Base-by-base conservation (phyloP, 192 early-diverging fungal species). In the Coemansia aciculifera region DNA sequence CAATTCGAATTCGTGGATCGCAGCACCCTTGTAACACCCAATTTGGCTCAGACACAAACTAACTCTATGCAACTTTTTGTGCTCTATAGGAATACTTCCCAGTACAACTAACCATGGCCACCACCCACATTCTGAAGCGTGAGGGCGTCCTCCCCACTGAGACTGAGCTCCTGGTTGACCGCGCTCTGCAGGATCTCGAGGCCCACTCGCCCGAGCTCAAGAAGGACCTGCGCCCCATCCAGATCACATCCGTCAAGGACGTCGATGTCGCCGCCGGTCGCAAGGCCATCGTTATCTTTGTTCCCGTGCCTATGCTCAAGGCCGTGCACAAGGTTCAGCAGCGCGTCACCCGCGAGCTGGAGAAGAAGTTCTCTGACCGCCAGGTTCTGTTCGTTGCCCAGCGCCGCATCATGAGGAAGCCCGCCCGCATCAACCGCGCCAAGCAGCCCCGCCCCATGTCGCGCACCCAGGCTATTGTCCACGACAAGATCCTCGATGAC, bases 301-400 rank as follows among this genome's bases (percentile, higher is more conserved):
- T 99, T 67, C 95, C 97, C 69, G 95, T 98, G 66, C 97, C 97
- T 49, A 83, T 90, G 72, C 79, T 95, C 64, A 95, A 95, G 89
- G 89, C 89, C 64, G 94, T 94, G 90, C 94, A 98, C 89, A 97
- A 97, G 90, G 87, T 97, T 80, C 95, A 97, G 87, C 85, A 88
- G 79, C 91, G 91, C 78, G 91, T 99, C 62, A 94, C 95, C 75
- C 94, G 97, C 83, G 97, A 99, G 89, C 89, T 99, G 76, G 97
- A 99, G 90, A 99, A 99, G 94, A 99, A 99, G 92, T 97, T 99
- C 91, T 94, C 93, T 77, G 97, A 99, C 87, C 92, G 95, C 71
- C 97, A 99, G 87, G 92, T 99, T 62, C 87, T 99, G 73, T 90
- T 99, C 64, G 77, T 92, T 72, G 90, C 95, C 68, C 92, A 98